These are phyloP conservation scores for Hyparrhenia diplandra DNA, from an alignment of 176 grass and related monocot species.

Conservation along the genomic window DNA sequence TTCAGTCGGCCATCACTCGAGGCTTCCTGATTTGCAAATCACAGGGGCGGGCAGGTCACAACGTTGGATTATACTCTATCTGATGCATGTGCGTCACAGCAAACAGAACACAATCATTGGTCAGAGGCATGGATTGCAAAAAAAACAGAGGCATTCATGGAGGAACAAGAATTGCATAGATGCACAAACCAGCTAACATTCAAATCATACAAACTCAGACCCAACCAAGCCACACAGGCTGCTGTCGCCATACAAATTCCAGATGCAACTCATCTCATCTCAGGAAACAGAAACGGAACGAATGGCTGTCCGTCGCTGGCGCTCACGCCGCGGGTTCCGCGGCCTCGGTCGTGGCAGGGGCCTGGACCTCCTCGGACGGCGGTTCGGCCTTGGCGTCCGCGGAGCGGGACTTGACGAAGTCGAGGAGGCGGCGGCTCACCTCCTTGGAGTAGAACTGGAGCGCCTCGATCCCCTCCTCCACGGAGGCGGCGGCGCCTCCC, in stretches of 20 bases:
- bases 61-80: background rate
- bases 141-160: background rate
- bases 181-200: background rate
- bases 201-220: too few species aligned
- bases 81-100: background rate
- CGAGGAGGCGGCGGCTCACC: constrained; percentile 69
- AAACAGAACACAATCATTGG: background rate
- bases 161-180: constrained; percentile 17
- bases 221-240: background rate
- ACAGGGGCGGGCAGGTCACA: background rate
- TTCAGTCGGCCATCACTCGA: background rate
- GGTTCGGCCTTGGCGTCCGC: constrained; percentile 10
- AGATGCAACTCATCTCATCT: background rate
- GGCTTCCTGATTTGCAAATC: background rate
- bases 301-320: background rate
- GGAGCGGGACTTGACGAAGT: constrained; percentile 53
- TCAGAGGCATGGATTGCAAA: constrained; percentile 2
- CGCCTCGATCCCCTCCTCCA: constrained; percentile 68
- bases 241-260: background rate
- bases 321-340: constrained; percentile 29
- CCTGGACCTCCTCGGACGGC: background rate
- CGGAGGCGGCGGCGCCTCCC: constrained; percentile 33
- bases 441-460: constrained; percentile 91
- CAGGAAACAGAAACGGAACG: background rate
- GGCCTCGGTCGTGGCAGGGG: background rate